Conservation (phyloP, 176 grass and related monocot species). For the Musa schizocarpa region DNA sequence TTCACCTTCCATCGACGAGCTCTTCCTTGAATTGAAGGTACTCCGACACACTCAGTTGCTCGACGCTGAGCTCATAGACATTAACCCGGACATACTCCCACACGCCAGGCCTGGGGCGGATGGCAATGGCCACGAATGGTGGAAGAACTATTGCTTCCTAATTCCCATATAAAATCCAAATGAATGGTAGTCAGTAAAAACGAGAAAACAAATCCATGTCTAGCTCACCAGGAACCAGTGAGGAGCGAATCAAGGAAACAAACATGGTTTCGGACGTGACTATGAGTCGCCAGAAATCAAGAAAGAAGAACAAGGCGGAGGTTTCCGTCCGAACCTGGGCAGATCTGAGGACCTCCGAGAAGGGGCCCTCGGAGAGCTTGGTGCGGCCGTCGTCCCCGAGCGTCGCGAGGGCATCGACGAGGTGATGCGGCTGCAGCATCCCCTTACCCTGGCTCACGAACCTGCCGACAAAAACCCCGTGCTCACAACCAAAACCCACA, state of each 20-base stretch:
- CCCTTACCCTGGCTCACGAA: slow-evolving; percentile 86
- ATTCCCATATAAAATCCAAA: slow-evolving; percentile 1
- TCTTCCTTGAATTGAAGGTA: slow-evolving; percentile 89
- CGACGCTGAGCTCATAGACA: slow-evolving; percentile 84
- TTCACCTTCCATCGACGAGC: slow-evolving; percentile 68
- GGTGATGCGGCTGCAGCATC: slow-evolving; percentile 91
- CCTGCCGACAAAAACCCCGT: slow-evolving; percentile 7
- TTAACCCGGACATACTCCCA: slow-evolving; percentile 95
- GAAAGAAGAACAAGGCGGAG: background rate
- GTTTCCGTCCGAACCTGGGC: slow-evolving; percentile 33
- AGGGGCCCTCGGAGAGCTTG: slow-evolving; percentile 64
- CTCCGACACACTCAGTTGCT: slow-evolving; percentile 73
- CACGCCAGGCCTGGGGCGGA: slow-evolving; percentile 85
- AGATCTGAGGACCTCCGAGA: slow-evolving; percentile 78
- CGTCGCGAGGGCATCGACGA: slow-evolving; percentile 67
- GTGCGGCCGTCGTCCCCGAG: slow-evolving; percentile 38
- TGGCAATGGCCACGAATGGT: slow-evolving; percentile 90
- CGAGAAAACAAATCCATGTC: background rate
- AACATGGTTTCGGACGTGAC: background rate
- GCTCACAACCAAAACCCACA: background rate
- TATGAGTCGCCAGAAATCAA: background rate
- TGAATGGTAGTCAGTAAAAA: background rate
- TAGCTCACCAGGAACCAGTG: background rate
- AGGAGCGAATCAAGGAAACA: background rate
- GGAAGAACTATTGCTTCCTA: slow-evolving; percentile 96